Base-by-base conservation (phyloP, 257 asterid genomes). In the Solanum ossicruentum region DNA sequence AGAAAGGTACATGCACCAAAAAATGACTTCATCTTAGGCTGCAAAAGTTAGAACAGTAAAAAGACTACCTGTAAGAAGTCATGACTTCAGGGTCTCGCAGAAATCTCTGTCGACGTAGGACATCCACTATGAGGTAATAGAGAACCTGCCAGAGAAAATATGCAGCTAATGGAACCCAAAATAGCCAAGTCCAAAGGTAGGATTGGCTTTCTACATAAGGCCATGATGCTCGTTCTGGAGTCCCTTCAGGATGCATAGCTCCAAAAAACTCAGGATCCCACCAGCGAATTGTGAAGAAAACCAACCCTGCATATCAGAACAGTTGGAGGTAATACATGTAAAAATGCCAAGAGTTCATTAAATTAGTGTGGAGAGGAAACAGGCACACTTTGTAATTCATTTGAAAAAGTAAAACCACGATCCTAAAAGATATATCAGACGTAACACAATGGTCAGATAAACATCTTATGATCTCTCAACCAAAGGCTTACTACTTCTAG, bases 221-320 rank as follows among this genome's bases (percentile, higher is more conserved):
- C 96, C 98, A 94, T 80, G 98, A 91, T 73, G 91, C 91, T 89
- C 98, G 91, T 56, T 85, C 83, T 10, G 90, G 89, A 26, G 93
- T 91, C 80, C 98, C 98, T 70, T 89, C 95, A 0, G 98, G 97
- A 83, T 90, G 97, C 99, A 95, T 94, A 73, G 98, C 98, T 87
- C 88, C 97, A 79, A 93, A 91, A 81, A 85, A 95, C 63, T 83
- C 92, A 3, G 99, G 98, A 86, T 95, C 98, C 98, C 99, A 95
- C 99, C 99, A 97, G 82, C 99, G 92, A 71, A 97, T 94, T 28
- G 98, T 97, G 93, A 97, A 95, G 93, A 91, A 95, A 87, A 97
- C 99, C 87, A 97, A 86, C 56, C 99, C 99, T 96, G 92, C 12
- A 92, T 80, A 15, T 41, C 88, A 82, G 28, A 84, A 78, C 54